phyloP scores from a whole-genome alignment of 2,329 filamentous ascomycete genomes.

The Orbilia javanica region DNA sequence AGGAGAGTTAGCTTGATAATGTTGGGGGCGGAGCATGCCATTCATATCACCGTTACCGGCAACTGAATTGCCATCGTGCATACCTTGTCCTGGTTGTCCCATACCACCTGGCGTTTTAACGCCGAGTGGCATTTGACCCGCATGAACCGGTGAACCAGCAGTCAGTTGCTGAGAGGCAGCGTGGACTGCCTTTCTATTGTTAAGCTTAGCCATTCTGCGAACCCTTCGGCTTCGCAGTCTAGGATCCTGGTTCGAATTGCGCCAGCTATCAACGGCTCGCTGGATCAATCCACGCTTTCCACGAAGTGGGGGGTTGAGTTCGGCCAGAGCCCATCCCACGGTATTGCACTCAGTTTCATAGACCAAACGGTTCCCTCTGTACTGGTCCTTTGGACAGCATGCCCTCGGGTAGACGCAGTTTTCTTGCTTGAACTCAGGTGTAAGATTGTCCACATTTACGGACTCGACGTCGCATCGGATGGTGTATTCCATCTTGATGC shows the following conservation, averaged over 20 bases:
- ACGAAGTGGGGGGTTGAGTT: slow-evolving; percentile 88
- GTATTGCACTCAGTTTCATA: slow-evolving; percentile 99
- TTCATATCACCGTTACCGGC: slow-evolving; percentile 61
- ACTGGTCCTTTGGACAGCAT: slow-evolving; percentile 94
- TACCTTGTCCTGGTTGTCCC: slow-evolving; percentile 58
- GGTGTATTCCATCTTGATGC: slow-evolving; percentile 79
- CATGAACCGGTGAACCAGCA: slow-evolving; percentile 61
- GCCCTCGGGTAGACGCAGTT: slow-evolving; percentile 98
- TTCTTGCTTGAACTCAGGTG: slow-evolving; percentile 92
- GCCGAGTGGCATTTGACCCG: slow-evolving; percentile 53
- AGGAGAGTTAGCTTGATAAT: slow-evolving; percentile 60
- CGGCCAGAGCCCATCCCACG: slow-evolving; percentile 98
- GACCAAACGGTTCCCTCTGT: slow-evolving; percentile 92
- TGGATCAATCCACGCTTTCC: slow-evolving; percentile 97
- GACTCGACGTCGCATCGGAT: slow-evolving; percentile 98
- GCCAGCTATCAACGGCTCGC: slow-evolving; percentile 96
- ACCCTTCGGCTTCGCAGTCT: slow-evolving; percentile 90
- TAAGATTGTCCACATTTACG: slow-evolving; percentile 87
- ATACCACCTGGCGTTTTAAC: slow-evolving; percentile 52
- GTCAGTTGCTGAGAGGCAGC: slow-evolving; percentile 69
- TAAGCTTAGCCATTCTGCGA: slow-evolving; percentile 95
- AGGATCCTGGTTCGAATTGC: slow-evolving; percentile 98
- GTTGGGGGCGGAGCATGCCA: slow-evolving; percentile 61
- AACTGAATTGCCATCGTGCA: slow-evolving; percentile 58
- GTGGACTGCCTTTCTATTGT: slow-evolving; percentile 80